Evolutionary conservation across 2,329 filamentous ascomycete genomes (phyloP), one percentile per base, ranked within the genome.

Genomic region (Monosporascus ibericus): DNA sequence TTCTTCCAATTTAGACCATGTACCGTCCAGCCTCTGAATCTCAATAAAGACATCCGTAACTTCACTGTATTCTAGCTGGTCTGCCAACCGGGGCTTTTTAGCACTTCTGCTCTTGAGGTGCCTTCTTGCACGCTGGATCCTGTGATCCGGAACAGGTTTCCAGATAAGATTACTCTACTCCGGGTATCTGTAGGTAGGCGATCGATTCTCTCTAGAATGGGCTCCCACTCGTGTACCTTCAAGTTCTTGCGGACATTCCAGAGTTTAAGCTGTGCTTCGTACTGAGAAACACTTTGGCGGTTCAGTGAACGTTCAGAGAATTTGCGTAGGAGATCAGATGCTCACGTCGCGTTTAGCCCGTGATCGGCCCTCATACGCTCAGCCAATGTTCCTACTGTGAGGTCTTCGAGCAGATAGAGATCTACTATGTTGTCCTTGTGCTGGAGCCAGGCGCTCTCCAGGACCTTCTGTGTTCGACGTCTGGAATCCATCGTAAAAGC

Each of bases 191-290:
- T 36, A 30, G 42, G 25, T 14, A 54, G 47, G 7, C 25, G 22
- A 20, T 52, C 36, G 6, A 54, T 36, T 3, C 17, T 18, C 4
- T 51, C 36, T 17, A 54, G 44, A n/a, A 54, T 49, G 2, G 27
- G 17, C 22, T 44, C 22, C 52, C 52, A 54, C 17, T 54, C 47
- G 1, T 24, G 7, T 1, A 17, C 20, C 42, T 48, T 49, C 15
- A 54, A 9, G 18, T 47, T 49, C 42, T 37, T 52, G 17, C 52
- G 52, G 25, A 50, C 49, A 9, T 48, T 48, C 52, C 52, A 54
- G 20, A 11, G 37, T 37, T 25, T 48, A n/a, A 54, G 47, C 9
- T 49, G 52, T 6, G 49, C 49, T 48, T 54, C 49, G 17, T 47
- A 52, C 34, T 54, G 52, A 1, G 52, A 47, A 22, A 44, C 18